A percentile compares a stretch with the other conserved stretches of the same genome.
These are phyloP conservation scores for Nothopassalora personata DNA, from an alignment of 2,329 filamentous ascomycete genomes.

Conservation along the genomic window DNA sequence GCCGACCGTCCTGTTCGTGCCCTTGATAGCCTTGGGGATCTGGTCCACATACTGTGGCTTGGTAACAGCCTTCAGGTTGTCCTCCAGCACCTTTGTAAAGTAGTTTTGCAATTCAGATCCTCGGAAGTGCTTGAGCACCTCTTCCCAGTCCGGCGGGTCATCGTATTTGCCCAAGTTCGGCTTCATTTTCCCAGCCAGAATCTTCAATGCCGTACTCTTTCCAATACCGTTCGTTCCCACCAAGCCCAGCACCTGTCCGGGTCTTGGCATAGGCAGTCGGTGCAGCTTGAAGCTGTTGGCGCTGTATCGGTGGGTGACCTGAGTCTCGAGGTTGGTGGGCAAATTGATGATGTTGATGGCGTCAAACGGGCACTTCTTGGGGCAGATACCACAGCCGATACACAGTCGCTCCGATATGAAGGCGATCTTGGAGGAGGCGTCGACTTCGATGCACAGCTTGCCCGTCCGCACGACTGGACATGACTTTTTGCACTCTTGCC, in stretches of 20 bases:
- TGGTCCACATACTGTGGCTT: conserved; percentile 99
- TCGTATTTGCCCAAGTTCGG: conserved; percentile 93
- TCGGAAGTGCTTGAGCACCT: conserved; percentile 96
- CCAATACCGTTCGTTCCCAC: conserved; percentile 99
- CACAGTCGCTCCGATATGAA: conserved; percentile 96
- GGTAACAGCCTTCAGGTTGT: conserved; percentile 93
- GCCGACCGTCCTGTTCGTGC: conserved; percentile 67
- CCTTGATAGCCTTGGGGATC: conserved; percentile 86
- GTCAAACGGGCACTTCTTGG: conserved; percentile 97
- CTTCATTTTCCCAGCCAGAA: conserved; percentile 96
- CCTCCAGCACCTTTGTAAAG: conserved; percentile 96
- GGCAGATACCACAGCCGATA: conserved; percentile 98
- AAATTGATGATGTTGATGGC: conserved; percentile 99
- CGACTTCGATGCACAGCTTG: conserved; percentile 96
- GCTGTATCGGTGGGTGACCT: conserved; percentile 97
- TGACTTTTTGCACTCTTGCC: conserved; percentile 92
- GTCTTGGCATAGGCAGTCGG: conserved; percentile 88
- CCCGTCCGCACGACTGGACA: conserved; percentile 96
- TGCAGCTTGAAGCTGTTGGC: conserved; percentile 99
- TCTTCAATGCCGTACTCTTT: conserved; percentile 99
- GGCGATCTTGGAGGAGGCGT: conserved; percentile 81
- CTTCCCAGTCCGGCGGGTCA: conserved; percentile 98
- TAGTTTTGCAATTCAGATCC: conserved; percentile 98
- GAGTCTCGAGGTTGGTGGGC: conserved; percentile 96
- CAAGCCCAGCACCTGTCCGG: conserved; percentile 89